These are phyloP conservation scores for Neurospora sp. DNA, from an alignment of 495 filamentous ascomycete genomes.

Conservation along the genomic window DNA sequence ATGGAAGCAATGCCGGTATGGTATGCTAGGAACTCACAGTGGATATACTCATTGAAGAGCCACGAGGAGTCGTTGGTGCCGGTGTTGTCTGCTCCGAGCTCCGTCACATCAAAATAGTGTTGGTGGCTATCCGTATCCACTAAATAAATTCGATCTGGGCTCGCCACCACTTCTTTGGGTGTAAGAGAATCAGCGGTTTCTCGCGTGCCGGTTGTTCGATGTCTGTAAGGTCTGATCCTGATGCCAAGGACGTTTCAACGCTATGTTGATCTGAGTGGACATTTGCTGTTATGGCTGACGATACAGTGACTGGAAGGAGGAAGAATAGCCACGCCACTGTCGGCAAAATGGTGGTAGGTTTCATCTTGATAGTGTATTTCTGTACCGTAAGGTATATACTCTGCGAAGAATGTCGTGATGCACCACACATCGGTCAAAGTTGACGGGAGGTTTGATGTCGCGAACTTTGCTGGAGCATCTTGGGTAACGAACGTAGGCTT, in stretches of 20 bases:
- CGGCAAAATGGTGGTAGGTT: neutral
- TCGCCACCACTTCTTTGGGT: slow-evolving; percentile 17
- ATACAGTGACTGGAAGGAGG: neutral
- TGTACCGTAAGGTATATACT: neutral
- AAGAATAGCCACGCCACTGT: neutral
- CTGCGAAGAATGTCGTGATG: neutral
- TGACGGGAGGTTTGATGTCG: neutral
- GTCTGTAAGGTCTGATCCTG: neutral
- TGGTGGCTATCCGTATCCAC: slow-evolving; percentile 12
- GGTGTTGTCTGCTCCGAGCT: neutral
- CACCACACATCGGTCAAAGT: neutral
- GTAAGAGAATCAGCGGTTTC: neutral
- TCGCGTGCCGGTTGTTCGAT: neutral
- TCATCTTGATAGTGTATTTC: neutral
- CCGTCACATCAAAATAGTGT: neutral
- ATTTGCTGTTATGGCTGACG: neutral
- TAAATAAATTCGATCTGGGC: slow-evolving; percentile 3
- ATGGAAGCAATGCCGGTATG: neutral
- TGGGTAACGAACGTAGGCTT: neutral
- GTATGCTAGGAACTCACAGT: neutral
- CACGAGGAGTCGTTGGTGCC: neutral
- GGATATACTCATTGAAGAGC: neutral
- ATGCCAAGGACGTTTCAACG: neutral
- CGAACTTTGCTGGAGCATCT: neutral
- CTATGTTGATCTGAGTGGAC: neutral